Percentiles rank a stretch among this genome's conserved stretches.
These are phyloP conservation scores for Chlamydomonas sp. DNA, from an alignment of 139 green algal species.

Conservation along the genomic window DNA sequence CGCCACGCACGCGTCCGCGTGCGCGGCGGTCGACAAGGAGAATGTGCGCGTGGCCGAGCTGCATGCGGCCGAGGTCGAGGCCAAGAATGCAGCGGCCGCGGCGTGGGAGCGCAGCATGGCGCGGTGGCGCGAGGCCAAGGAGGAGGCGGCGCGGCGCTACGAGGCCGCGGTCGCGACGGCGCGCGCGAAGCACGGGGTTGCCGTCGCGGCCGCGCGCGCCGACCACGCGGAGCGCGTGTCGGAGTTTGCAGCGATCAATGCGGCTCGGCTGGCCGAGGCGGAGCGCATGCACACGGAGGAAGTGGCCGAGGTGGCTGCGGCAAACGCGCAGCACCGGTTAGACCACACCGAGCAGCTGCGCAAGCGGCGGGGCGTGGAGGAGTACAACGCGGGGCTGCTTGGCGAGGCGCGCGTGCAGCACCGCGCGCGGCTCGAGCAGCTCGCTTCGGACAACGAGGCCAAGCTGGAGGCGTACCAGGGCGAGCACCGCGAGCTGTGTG, in stretches of 20 bases:
- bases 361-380: constrained; percentile 25
- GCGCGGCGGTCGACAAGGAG: constrained; percentile 3
- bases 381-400: constrained; percentile 15
- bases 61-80: constrained; percentile 26
- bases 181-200: neutral
- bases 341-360: constrained; percentile 18
- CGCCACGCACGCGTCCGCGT: constrained; percentile 4
- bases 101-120: too few relatives aligned
- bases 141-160: too few relatives aligned
- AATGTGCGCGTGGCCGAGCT: constrained; percentile 23
- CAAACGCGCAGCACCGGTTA: constrained; percentile 13
- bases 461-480: constrained; percentile 10
- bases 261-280: constrained; percentile 19
- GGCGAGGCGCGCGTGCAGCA: constrained; percentile 22
- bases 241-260: constrained; percentile 13
- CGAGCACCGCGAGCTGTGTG: constrained; percentile 27
- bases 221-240: too few relatives aligned
- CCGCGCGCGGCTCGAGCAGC: constrained; percentile 15
- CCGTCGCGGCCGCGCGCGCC: too few relatives aligned
- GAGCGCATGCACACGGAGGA: constrained; percentile 10
- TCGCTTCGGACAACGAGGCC: constrained; percentile 20
- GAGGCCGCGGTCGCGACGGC: too few relatives aligned
- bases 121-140: too few relatives aligned
- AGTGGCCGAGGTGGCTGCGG: neutral
- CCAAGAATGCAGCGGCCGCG: constrained; percentile 4